Evolutionary conservation across 441 rosid species (phyloP), one percentile per base, ranked within the genome.

Genomic region (Pelargonium fulgidum): DNA sequence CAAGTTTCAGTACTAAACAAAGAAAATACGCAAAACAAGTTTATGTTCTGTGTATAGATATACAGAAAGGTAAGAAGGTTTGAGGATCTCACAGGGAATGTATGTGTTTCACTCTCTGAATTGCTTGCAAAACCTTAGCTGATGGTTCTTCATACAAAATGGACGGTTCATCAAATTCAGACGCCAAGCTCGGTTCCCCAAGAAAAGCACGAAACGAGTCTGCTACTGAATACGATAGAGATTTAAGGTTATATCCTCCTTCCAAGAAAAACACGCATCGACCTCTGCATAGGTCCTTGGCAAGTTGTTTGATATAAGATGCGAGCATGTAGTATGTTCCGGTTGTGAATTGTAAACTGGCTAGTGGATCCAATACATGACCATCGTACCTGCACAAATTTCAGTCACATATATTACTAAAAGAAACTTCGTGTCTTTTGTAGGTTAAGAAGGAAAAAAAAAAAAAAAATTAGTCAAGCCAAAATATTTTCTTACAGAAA

Each of bases 201-300:
- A 91, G 87, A 73, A 93, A 85, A 36, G 97, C 97, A 3, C 93
- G 83, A 76, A 93, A 93, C 12, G 95, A 84, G 76, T 93, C 97
- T 5, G 95, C 86, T 33, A 93, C 96, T 0, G 99, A 93, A 70
- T 89, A 72, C 9, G 99, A 88, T 68, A 93, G 92, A 16, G 99
- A 86, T 16, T 87, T 79, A 50, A 91, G 97, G 79, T 93, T 93
- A 85, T 93, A 89, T 41, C 99, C 99, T 67, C 99, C 99, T 81
- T 93, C 99, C 79, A 88, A 75, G 86, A 89, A 93, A 76, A 91
- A 93, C 24, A 91, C 81, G 11, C 99, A 93, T 4, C 95, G 90
- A 0, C 97, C 96, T 1, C 89, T 87, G 2, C 98, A 93, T 7
- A 93, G 82, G 72, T 89, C 92, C 73, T 82, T 84, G 0, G 98